Evolutionary conservation across 2,329 filamentous ascomycete genomes (phyloP).

Genomic region (Rhexocercosporidium sp.): DNA sequence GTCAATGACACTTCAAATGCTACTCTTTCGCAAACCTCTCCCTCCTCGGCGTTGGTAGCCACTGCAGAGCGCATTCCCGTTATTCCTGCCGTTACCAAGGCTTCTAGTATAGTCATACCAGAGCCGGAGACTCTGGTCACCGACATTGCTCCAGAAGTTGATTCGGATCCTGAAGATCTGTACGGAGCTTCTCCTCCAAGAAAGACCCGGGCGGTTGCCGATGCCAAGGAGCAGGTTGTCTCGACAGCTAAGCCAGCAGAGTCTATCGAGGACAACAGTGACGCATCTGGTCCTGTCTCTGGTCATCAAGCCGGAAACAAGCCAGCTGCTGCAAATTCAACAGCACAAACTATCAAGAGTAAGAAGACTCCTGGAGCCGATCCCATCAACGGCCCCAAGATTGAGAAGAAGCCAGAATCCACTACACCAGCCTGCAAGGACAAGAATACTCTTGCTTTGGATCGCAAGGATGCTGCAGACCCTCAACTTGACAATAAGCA

Average conservation of each 20-base stretch:
- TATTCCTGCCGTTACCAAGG: neutral
- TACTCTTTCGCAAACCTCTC: neutral
- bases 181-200: constrained; percentile 7
- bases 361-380: too few relatives aligned
- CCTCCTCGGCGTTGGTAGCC: neutral
- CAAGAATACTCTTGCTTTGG: neutral
- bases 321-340: neutral
- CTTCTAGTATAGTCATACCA: neutral
- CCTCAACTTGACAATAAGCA: neutral
- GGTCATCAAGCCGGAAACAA: neutral
- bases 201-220: neutral
- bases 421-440: neutral
- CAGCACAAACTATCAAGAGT: neutral
- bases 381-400: neutral
- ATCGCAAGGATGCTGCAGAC: neutral
- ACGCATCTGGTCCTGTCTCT: neutral
- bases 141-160: neutral
- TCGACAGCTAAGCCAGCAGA: neutral
- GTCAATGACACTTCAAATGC: neutral
- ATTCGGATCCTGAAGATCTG: neutral
- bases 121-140: neutral
- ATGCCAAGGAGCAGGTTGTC: neutral
- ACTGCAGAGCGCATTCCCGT: neutral
- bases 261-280: neutral
- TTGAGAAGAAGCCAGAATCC: neutral